Base-by-base conservation (phyloP, 1,284 basidiomycete genomes). In the Erythrobasidium hasegawianum region DNA sequence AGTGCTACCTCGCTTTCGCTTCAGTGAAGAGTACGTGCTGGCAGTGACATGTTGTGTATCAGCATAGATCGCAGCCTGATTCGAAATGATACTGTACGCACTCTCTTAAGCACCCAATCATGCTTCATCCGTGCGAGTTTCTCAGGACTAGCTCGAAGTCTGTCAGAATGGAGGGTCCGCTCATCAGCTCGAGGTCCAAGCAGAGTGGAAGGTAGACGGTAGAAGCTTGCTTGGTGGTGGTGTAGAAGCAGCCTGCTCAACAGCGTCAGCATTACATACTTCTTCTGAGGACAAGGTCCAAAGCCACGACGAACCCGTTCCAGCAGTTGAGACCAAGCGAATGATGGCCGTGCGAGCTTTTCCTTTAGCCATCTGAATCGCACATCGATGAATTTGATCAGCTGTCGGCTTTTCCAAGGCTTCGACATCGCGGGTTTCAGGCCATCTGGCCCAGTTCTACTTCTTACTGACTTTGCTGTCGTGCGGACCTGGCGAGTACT, bases 121-220 rank as follows among this genome's bases (percentile, higher is more conserved):
- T 70, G 67, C 33, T 70, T 70, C 67, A 70, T 68, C n/a, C 69
- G 55, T 20, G 62, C 61, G 10, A 70, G 59, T 55, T 70, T 70
- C 26, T 65, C 57, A 27, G 43, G 43, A 47, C 22, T 47, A 8
- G 43, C 43, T 47, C 43, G 43, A 7, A 47, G 11, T 11, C 33
- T 33, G 11, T 33, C 33, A 33, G 33, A 33, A 33, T 5, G 11
- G 33, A 33, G n/a, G n/a, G n/a, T n/a, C 33, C 4, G 4, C 33
- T 33, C 5, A 33, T 33, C 11, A 33, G 33, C 11, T 33, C 33
- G 33, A 4, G 11, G 33, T 4, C 33, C 11, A 33, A 11, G 11
- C 33, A 11, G 33, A 33, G 33, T n/a, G 33, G 33, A 5, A 33
- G 33, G 4, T 5, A 33, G 33, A 61, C 60, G 8, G 66, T 66